Evolutionary conservation across 371 early-diverging fungal genomes (phyloP).

Genomic region (Phascolomyces articulosus): DNA sequence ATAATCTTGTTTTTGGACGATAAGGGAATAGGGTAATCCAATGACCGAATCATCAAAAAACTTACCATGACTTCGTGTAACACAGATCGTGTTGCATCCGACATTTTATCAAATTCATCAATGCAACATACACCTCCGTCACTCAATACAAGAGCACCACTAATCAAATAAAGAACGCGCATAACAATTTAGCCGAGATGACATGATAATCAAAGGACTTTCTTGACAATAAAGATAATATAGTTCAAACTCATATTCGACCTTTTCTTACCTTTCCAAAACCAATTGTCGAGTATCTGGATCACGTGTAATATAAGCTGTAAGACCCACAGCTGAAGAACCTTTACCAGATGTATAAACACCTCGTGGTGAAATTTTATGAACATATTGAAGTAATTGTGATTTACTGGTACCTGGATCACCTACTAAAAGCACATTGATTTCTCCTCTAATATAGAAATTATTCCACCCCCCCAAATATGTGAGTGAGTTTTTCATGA

Average conservation of each 20-base stretch:
- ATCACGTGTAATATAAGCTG: slow-evolving; percentile 98
- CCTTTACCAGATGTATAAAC: slow-evolving; percentile 99
- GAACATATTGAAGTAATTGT: slow-evolving; percentile 95
- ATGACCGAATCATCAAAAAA: background rate
- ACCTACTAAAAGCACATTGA: slow-evolving; percentile 98
- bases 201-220: too few relatives aligned
- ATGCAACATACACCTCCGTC: slow-evolving; percentile 99
- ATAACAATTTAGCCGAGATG: background rate
- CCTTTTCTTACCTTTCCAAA: slow-evolving; percentile 91
- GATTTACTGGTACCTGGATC: slow-evolving; percentile 99
- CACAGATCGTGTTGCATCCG: slow-evolving; percentile 93
- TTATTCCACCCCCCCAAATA: too few relatives aligned
- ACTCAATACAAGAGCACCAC: slow-evolving; percentile 98
- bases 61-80: slow-evolving; percentile 99
- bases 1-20: too few relatives aligned
- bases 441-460: slow-evolving; percentile 79
- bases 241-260: too few relatives aligned
- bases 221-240: too few relatives aligned
- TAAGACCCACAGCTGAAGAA: slow-evolving; percentile 98
- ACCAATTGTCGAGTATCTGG: slow-evolving; percentile 97
- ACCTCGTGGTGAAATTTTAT: slow-evolving; percentile 96
- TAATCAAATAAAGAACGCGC: slow-evolving; percentile 16
- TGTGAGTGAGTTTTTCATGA: too few relatives aligned
- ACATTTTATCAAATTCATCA: slow-evolving; percentile 99
- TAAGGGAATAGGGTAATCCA: background rate